Evolutionary conservation across 176 grass and related monocot genomes (phyloP).

Genomic region (Juncus inflexus): DNA sequence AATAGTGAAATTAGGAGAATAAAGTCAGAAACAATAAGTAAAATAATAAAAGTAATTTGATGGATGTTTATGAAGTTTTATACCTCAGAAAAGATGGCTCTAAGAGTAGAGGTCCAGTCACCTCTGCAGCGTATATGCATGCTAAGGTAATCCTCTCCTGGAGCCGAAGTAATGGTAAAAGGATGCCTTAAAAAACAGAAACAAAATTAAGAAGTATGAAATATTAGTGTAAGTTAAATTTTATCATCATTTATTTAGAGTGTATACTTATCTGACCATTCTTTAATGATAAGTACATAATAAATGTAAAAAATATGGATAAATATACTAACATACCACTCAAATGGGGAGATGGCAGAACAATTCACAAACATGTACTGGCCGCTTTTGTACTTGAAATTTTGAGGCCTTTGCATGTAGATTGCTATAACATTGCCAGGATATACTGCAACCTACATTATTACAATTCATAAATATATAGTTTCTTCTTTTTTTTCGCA

Average conservation of each 20-base stretch:
- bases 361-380: slow-evolving; percentile 98
- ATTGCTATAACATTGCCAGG: slow-evolving; percentile 85
- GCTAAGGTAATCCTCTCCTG: slow-evolving; percentile 77
- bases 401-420: slow-evolving; percentile 70
- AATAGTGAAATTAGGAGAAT: slow-evolving; percentile 13
- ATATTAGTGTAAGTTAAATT: too few relatives aligned
- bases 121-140: slow-evolving; percentile 87
- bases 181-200: slow-evolving; percentile 55
- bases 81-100: slow-evolving; percentile 57
- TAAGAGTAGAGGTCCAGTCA: slow-evolving; percentile 77
- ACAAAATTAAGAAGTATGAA: not conserved
- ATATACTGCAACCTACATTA: slow-evolving; percentile 55
- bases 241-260: too few relatives aligned
- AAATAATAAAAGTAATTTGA: not conserved
- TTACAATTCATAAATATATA: not conserved
- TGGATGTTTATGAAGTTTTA: not conserved
- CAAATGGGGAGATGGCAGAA: slow-evolving; percentile 70
- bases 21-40: not conserved
- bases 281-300: not conserved
- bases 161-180: slow-evolving; percentile 94
- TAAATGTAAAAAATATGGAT: not conserved
- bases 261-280: not conserved
- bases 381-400: slow-evolving; percentile 89
- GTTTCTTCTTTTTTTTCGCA: too few relatives aligned
- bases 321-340: slow-evolving; percentile 44